phyloP scores from a whole-genome alignment of 306 rosid genomes.

The Glycine soja region DNA sequence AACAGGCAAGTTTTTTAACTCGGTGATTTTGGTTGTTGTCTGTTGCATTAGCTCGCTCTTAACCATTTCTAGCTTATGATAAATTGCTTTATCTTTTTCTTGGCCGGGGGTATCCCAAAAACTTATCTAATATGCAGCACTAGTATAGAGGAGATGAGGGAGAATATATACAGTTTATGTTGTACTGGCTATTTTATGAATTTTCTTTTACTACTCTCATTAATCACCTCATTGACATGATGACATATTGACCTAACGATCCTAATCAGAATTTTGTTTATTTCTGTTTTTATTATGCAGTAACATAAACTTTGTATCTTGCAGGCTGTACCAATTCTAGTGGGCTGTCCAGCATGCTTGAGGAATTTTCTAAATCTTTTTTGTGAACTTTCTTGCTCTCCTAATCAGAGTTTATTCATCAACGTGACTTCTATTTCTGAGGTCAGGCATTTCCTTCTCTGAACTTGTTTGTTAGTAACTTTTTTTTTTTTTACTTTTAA shows the following conservation, averaged over 20 bases:
- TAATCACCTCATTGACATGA: slow-evolving; percentile 5
- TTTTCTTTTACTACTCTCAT: slow-evolving; percentile 7
- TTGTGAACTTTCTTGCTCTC: slow-evolving; percentile 96
- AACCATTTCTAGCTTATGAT: neutral
- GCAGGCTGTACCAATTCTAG: slow-evolving; percentile 95
- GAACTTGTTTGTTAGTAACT: slow-evolving; percentile 29
- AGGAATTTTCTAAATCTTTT: slow-evolving; percentile 93
- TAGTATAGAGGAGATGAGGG: neutral
- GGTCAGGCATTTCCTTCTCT: slow-evolving; percentile 58
- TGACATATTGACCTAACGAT: slow-evolving; percentile 21
- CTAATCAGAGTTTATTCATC: slow-evolving; percentile 85
- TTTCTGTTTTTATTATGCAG: slow-evolving; percentile 4
- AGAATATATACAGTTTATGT: slow-evolving; percentile 1
- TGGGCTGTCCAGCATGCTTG: slow-evolving; percentile 99
- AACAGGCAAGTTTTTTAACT: slow-evolving; percentile 65
- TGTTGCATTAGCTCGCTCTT: too few relatives aligned
- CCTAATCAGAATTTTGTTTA: slow-evolving; percentile 19
- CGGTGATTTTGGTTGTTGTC: too few relatives aligned
- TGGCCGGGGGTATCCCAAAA: neutral
- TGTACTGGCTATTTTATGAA: neutral
- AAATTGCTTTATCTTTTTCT: neutral
- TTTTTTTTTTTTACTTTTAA: slow-evolving; percentile 17
- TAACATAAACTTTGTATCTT: slow-evolving; percentile 43
- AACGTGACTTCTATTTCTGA: slow-evolving; percentile 81
- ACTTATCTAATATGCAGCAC: too few relatives aligned